Base-by-base conservation (phyloP, 176 grass and related monocot genomes). In the Alopecurus myosuroides region DNA sequence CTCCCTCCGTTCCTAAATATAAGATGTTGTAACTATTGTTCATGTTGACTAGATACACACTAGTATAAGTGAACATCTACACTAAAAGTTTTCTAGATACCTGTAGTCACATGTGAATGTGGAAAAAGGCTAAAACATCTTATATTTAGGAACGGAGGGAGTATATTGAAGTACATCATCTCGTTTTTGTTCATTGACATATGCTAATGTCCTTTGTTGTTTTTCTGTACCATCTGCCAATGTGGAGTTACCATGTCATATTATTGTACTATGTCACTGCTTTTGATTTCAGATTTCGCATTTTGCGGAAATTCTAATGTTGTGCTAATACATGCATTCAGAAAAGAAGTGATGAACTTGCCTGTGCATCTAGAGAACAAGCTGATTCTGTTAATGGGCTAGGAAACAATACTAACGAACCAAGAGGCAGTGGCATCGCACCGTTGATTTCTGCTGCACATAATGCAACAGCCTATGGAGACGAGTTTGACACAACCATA, bases 401-500 rank as follows among this genome's bases (percentile, higher is more conserved):
- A 60, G 87, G 87, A 79, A 86, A 29, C 50, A 87, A 64, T 89
- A 67, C 56, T 57, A 85, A 78, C 11, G 93, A 90, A 78, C 81
- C 84, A 80, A 90, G 82, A 90, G 85, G 79, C 53, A 94, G 76
- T 78, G 77, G 80, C 70, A 85, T 77, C 70, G n/a, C 83, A 57
- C 83, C 88, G 70, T 80, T 83, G 26, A 80, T 94, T 87, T 88
- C 91, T 92, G 85, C 86, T 60, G 68, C 88, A 61, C 88, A 90
- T 91, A 89, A 76, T 82, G 61, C 49, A 20, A 85, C 87, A 76
- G 64, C 84, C 26, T 91, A 88, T 89, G 91, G 87, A 48, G 91
- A 99, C 74, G 97, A 96, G 81, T 96, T 90, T 76, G 93, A 88
- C 81, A 94, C 91, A 70, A 94, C 97, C 29, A 88, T 99, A 76